Evolutionary conservation across 2,329 filamentous ascomycete genomes (phyloP).

Genomic region (Atkinsonella hypoxylon): DNA sequence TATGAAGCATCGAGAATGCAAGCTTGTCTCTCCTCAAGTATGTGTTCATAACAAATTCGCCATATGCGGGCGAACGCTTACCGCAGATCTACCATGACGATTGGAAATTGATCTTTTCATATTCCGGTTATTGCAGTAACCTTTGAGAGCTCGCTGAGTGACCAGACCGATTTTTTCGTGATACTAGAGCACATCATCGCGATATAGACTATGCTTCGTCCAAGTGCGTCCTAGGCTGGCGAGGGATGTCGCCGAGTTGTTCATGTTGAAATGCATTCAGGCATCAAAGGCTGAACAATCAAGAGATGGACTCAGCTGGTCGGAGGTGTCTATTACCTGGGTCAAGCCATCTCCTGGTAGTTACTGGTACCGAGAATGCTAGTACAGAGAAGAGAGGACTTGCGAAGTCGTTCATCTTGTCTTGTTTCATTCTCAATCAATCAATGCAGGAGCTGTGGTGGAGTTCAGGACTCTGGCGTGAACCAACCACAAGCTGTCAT

Average conservation of each 20-base stretch:
- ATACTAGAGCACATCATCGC: conserved; percentile 39
- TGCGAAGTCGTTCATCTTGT: conserved; percentile 19
- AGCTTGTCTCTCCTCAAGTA: too few species aligned
- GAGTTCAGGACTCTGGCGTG: conserved; percentile 11
- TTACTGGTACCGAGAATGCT: too few species aligned
- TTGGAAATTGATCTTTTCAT: conserved; percentile 39
- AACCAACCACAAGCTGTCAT: conserved; percentile 16
- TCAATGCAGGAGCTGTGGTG: neutral
- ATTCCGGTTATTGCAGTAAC: conserved; percentile 50
- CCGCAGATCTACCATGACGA: conserved; percentile 29
- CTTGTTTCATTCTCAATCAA: too few species aligned
- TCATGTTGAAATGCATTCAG: too few species aligned
- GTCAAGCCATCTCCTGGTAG: too few species aligned
- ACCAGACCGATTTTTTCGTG: conserved; percentile 42
- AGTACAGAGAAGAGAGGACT: too few species aligned
- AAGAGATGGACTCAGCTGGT: too few species aligned
- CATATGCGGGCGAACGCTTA: conserved; percentile 43
- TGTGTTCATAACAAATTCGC: conserved; percentile 37
- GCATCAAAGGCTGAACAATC: too few species aligned
- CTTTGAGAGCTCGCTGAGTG: conserved; percentile 49
- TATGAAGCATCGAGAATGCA: too few species aligned
- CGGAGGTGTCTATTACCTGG: too few species aligned
- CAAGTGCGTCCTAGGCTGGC: conserved; percentile 39
- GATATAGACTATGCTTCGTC: conserved; percentile 39
- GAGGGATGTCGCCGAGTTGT: too few species aligned